These are phyloP conservation scores for Penicillium verrucosum DNA, from an alignment of 2,329 filamentous ascomycete genomes.

Conservation along the genomic window DNA sequence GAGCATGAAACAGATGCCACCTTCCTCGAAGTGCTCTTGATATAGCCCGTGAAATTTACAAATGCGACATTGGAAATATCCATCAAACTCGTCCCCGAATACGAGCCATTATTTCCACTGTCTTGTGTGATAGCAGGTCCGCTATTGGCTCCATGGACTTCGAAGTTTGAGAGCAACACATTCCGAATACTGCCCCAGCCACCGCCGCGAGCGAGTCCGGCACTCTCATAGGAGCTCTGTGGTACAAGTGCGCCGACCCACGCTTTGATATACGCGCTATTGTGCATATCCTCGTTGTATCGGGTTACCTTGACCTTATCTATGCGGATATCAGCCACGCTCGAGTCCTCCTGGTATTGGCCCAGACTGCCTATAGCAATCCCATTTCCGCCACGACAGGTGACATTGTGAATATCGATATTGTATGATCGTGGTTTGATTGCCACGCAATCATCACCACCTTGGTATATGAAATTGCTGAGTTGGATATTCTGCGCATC, in stretches of 20 bases:
- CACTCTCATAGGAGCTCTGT: constrained; percentile 50
- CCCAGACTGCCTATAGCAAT: constrained; percentile 53
- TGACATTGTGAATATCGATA: constrained; percentile 51
- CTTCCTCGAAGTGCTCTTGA: constrained; percentile 32
- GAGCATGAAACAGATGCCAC: constrained; percentile 44
- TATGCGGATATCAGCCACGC: constrained; percentile 50
- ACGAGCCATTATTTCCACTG: constrained; percentile 51
- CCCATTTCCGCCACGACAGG: constrained; percentile 55
- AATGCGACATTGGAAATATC: constrained; percentile 50
- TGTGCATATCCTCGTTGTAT: constrained; percentile 49
- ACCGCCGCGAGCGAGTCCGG: constrained; percentile 48
- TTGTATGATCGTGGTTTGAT: constrained; percentile 63
- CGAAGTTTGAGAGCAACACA: constrained; percentile 52
- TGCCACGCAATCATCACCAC: constrained; percentile 60
- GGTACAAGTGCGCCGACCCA: constrained; percentile 51
- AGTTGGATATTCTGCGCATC: constrained; percentile 51
- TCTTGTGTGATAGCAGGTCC: constrained; percentile 49
- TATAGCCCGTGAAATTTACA: constrained; percentile 52
- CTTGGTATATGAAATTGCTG: constrained; percentile 53
- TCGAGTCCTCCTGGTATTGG: constrained; percentile 55
- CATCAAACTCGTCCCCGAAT: constrained; percentile 51
- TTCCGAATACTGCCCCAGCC: constrained; percentile 55
- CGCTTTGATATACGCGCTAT: constrained; percentile 55
- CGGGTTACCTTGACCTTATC: constrained; percentile 46
- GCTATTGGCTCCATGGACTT: constrained; percentile 44